These are phyloP conservation scores for Platanus orientalis DNA, from an alignment of 164 flowering plant species.

Conservation along the genomic window DNA sequence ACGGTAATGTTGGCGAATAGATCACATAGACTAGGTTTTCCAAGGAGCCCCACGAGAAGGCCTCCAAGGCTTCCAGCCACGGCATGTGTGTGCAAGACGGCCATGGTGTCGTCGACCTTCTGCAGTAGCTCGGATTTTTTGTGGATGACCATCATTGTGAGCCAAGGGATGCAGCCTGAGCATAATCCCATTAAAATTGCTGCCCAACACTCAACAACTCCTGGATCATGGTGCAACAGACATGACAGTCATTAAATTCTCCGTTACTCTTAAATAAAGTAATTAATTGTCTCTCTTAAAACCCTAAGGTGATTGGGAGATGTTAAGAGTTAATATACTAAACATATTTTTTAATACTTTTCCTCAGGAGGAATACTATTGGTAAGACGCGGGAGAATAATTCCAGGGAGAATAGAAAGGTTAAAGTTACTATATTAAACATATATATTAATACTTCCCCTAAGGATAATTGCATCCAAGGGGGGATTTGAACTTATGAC, in stretches of 20 bases:
- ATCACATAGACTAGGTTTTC: constrained; percentile 32
- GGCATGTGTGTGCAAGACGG: constrained; percentile 45
- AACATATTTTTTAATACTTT: too few species aligned
- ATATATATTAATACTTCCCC: too few species aligned
- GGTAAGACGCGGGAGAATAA: too few species aligned
- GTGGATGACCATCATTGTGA: constrained; percentile 51
- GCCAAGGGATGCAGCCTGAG: constrained; percentile 44
- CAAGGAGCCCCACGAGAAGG: constrained; percentile 33
- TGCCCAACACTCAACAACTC: constrained; percentile 50
- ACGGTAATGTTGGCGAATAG: constrained; percentile 9
- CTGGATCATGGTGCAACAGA: constrained; percentile 9
- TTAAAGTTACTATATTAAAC: too few species aligned
- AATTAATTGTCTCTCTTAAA: too few species aligned
- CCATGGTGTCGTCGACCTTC: constrained; percentile 50
- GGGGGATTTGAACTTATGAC: too few species aligned
- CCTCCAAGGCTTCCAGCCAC: constrained; percentile 41
- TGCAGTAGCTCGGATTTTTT: constrained; percentile 38
- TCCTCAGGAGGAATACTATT: too few species aligned
- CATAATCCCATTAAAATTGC: constrained; percentile 32
- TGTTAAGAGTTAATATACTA: too few species aligned
- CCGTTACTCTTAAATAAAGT: too few species aligned
- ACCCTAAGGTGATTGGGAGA: too few species aligned
- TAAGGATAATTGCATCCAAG: too few species aligned
- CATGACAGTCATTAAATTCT: background rate
- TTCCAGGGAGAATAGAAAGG: too few species aligned